Percentiles rank a stretch among this genome's conserved stretches.
phyloP scores from a whole-genome alignment of 768 basidiomycete genomes.

The Suillus subalutaceus region DNA sequence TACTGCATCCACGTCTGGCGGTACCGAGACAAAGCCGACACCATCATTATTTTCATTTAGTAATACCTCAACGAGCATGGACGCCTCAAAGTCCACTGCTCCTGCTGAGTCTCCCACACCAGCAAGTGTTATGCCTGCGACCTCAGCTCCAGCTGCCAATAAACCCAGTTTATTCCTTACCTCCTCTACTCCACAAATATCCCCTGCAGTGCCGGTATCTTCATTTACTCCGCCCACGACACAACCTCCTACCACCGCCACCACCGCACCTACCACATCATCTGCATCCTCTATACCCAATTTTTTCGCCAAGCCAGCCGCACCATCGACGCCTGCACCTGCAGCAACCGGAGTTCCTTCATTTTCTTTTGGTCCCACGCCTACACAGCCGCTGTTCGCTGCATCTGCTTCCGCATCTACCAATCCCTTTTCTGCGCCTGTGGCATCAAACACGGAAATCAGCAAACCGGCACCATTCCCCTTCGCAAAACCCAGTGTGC shows the following conservation, averaged over 20 bases:
- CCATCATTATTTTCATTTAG: conserved; percentile 21
- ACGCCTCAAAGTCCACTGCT: conserved; percentile 13
- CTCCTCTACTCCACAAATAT: conserved; percentile 14
- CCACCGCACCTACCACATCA: conserved; percentile 9
- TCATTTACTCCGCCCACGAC: conserved; percentile 22
- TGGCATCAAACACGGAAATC: conserved; percentile 11
- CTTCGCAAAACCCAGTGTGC: conserved; percentile 16
- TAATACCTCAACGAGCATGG: conserved; percentile 8
- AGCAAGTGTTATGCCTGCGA: conserved; percentile 21
- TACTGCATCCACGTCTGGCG: conserved; percentile 7
- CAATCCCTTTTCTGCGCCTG: not conserved
- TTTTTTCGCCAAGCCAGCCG: conserved; percentile 20
- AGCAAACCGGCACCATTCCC: conserved; percentile 15
- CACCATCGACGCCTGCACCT: conserved; percentile 24
- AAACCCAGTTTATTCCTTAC: conserved; percentile 12
- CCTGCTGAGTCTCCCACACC: conserved; percentile 17
- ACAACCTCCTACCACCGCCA: conserved; percentile 9
- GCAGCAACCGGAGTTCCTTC: conserved; percentile 12
- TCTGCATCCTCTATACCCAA: conserved; percentile 2
- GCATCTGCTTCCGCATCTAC: conserved; percentile 7
- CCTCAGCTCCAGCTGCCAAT: conserved; percentile 16
- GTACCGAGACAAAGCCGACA: conserved; percentile 19
- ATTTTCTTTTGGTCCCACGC: conserved; percentile 4
- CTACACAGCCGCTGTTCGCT: not conserved
- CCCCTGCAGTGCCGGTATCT: conserved; percentile 17